phyloP scores from a whole-genome alignment of 2,329 filamentous ascomycete genomes.

The Conoideocrella luteorostrata region DNA sequence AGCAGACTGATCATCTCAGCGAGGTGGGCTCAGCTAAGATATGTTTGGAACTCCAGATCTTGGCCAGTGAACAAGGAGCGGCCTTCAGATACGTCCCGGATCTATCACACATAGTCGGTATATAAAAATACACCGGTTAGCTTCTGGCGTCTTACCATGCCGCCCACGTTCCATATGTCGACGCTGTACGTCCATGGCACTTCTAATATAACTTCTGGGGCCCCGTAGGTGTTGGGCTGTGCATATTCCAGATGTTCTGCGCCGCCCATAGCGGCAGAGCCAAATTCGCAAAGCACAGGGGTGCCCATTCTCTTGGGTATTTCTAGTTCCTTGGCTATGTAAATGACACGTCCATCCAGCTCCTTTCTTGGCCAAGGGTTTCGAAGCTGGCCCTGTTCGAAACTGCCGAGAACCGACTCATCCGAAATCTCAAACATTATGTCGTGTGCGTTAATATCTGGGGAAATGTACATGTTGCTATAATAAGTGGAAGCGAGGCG shows the following conservation, averaged over 20 bases:
- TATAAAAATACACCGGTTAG: neutral
- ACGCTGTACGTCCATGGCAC: slow-evolving; percentile 38
- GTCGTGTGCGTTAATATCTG: slow-evolving; percentile 41
- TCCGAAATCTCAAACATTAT: slow-evolving; percentile 37
- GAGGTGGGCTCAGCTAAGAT: slow-evolving; percentile 38
- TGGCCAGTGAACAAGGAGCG: slow-evolving; percentile 34
- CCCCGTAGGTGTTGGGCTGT: slow-evolving; percentile 34
- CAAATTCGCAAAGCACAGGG: slow-evolving; percentile 43
- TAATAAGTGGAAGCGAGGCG: neutral
- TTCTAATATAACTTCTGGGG: slow-evolving; percentile 41
- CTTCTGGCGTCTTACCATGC: slow-evolving; percentile 32
- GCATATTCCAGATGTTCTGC: slow-evolving; percentile 25
- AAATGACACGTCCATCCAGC: slow-evolving; percentile 32
- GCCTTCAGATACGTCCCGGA: slow-evolving; percentile 44
- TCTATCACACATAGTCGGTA: slow-evolving; percentile 23
- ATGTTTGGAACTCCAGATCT: slow-evolving; percentile 30
- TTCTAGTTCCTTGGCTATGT: slow-evolving; percentile 32
- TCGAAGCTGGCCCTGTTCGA: slow-evolving; percentile 33
- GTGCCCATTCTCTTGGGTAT: slow-evolving; percentile 24
- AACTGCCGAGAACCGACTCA: slow-evolving; percentile 29
- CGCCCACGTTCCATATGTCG: slow-evolving; percentile 48
- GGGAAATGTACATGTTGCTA: neutral
- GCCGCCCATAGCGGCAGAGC: slow-evolving; percentile 34
- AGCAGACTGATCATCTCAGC: slow-evolving; percentile 42
- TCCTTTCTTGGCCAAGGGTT: slow-evolving; percentile 37